Conservation (phyloP, 352 stramenopile species). For the Elongisporangium undulatum region DNA sequence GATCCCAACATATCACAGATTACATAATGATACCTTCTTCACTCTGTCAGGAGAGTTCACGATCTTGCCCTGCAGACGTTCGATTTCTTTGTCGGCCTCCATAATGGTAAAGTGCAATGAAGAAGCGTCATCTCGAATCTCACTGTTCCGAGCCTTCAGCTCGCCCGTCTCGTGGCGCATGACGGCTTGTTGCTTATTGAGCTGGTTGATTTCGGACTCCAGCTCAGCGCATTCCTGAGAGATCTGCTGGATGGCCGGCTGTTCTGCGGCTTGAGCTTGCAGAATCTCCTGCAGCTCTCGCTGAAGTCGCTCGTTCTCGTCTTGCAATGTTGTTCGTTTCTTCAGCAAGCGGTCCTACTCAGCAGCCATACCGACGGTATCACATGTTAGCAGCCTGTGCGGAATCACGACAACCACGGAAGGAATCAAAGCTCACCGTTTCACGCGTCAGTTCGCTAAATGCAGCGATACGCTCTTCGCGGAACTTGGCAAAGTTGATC, state of each 20-base stretch:
- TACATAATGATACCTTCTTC: constrained; percentile 27
- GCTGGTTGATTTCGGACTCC: constrained; percentile 85
- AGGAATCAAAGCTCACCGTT: constrained; percentile 22
- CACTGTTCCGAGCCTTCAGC: constrained; percentile 74
- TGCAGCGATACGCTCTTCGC: constrained; percentile 88
- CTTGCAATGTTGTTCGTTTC: constrained; percentile 40
- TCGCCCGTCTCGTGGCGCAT: constrained; percentile 78
- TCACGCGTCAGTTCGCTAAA: constrained; percentile 83
- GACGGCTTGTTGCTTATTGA: constrained; percentile 89
- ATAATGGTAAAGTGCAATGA: constrained; percentile 74
- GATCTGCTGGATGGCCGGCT: constrained; percentile 57
- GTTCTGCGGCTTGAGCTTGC: constrained; percentile 46
- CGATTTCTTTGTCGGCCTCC: constrained; percentile 79
- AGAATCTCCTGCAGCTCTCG: constrained; percentile 56
- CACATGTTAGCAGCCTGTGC: neutral
- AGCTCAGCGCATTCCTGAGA: constrained; percentile 78
- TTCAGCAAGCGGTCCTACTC: constrained; percentile 34
- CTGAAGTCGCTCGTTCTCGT: constrained; percentile 59
- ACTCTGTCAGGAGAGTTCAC: constrained; percentile 90
- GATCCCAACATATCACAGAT: neutral
- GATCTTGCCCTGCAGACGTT: constrained; percentile 75
- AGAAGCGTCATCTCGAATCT: constrained; percentile 78
- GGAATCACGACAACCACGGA: neutral
- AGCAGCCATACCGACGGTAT: neutral
- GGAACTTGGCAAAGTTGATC: constrained; percentile 98